Conservation (phyloP, 768 basidiomycete genomes). For the Amanita pseudoporphyria region DNA sequence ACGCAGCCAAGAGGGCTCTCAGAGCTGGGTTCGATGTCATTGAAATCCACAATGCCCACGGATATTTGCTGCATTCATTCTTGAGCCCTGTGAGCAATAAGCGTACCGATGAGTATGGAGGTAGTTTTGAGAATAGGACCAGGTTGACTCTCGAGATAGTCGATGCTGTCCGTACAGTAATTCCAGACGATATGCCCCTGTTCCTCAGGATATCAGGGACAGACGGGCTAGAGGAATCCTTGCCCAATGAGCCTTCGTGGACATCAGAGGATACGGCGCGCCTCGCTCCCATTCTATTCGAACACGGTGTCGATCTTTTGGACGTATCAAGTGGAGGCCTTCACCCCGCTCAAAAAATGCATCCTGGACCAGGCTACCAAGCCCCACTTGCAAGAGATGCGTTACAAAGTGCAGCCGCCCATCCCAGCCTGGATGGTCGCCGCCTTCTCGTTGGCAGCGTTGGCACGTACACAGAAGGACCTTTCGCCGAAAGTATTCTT, state of each 20-base stretch:
- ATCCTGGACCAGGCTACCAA: conserved; percentile 36
- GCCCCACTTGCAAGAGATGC: conserved; percentile 47
- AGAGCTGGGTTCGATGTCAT: conserved; percentile 51
- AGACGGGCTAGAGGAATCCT: conserved; percentile 58
- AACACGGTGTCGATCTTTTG: conserved; percentile 65
- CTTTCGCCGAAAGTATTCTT: conserved; percentile 49
- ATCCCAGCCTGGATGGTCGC: conserved; percentile 12
- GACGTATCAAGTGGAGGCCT: conserved; percentile 66
- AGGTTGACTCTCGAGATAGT: conserved; percentile 55
- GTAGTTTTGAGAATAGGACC: conserved; percentile 59
- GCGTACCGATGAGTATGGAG: conserved; percentile 62
- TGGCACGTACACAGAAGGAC: conserved; percentile 46
- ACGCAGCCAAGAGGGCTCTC: conserved; percentile 41
- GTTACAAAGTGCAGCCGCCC: conserved; percentile 31
- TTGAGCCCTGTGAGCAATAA: conserved; percentile 51
- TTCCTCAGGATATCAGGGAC: conserved; percentile 68
- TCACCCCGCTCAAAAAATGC: conserved; percentile 29
- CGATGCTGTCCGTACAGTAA: conserved; percentile 49
- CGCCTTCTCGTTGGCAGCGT: conserved; percentile 25
- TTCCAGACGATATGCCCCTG: conserved; percentile 55
- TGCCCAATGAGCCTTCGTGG: conserved; percentile 58
- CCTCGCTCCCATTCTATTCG: conserved; percentile 46
- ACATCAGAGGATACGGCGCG: conserved; percentile 56
- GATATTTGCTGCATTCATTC: conserved; percentile 50
- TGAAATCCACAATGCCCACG: conserved; percentile 60